Base-by-base conservation (phyloP, 2,329 filamentous ascomycete genomes). In the Colletotrichum paranaense region DNA sequence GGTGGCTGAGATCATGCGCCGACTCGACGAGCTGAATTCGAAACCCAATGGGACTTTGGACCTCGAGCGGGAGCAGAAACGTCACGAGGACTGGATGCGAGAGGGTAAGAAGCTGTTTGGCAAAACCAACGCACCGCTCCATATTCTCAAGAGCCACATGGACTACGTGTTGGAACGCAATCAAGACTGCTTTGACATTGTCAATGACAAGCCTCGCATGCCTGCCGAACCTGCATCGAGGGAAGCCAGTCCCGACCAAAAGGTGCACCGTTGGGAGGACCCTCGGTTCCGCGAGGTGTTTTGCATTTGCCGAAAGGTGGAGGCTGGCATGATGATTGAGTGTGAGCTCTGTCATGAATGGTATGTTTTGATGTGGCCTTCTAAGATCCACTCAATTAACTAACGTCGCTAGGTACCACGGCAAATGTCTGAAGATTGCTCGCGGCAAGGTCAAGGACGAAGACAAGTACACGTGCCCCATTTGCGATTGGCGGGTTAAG, bases 321-420 rank as follows among this genome's bases (percentile, higher is more conserved):
- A 99, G 83, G 95, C 96, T 49, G 97, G 97, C 64, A 97, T 98
- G 93, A 99, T 99, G 97, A 98, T 99, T 78, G 97, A 99, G 83
- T 99, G 97, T 81, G 97, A 98, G 81, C 88, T 98, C 52, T 99
- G 97, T 83, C 96, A 98, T 79, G 97, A 99, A 85, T 99, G 97
- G 97, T 95, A 82, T 86, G 92, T 62, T 55, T 28, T 8, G 5
- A 60, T 2, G 12, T 59, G 28, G 30, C 30, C 67, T 57, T 9
- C 65, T 46, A 70, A 72, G 49, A 77, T 66, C 32, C 46, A 42
- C 35, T n/a, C 5, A 14, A 30, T 60, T 73, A 52, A 72, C 24
- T 14, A 1, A 28, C 14, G 1, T 32, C 9, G 9, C 53, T 32
- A 95, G 93, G 94, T 99, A 99, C 80, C 97, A 99, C 79, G 96